Percentiles rank a stretch among this genome's conserved stretches.
Conservation (phyloP, 371 early-diverging fungal species). For the Apophysomyces elegans region DNA sequence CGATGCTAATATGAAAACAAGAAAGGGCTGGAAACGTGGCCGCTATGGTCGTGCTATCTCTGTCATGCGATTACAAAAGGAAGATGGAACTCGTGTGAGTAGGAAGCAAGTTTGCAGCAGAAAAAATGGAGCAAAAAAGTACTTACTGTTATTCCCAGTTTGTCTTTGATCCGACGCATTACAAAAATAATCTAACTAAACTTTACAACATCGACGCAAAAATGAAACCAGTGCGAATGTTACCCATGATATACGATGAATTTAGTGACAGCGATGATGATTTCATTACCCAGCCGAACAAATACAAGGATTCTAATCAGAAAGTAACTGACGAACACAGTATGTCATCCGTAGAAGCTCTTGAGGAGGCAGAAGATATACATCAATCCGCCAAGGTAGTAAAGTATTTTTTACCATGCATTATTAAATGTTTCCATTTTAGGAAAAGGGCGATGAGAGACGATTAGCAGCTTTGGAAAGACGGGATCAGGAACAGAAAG, state of each 20-base stretch:
- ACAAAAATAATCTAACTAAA: constrained; percentile 73
- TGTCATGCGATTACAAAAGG: constrained; percentile 65
- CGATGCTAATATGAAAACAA: constrained; percentile 67
- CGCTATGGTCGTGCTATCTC: constrained; percentile 78
- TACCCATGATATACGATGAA: constrained; percentile 53
- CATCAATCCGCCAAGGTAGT: constrained; percentile 4
- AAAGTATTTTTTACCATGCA: neutral
- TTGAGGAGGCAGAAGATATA: constrained; percentile 16
- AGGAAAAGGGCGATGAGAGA: constrained; percentile 30
- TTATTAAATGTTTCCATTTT: neutral
- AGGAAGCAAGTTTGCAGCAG: neutral
- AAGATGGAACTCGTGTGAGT: constrained; percentile 52
- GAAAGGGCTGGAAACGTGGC: constrained; percentile 76
- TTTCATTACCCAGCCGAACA: constrained; percentile 17
- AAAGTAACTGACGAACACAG: neutral
- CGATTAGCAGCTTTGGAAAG: constrained; percentile 41
- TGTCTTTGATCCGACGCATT: constrained; percentile 73
- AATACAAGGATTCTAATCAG: neutral
- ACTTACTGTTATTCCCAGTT: constrained; percentile 34
- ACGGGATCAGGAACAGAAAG: constrained; percentile 26
- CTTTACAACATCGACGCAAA: constrained; percentile 55
- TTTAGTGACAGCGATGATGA: constrained; percentile 32
- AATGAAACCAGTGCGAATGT: constrained; percentile 44
- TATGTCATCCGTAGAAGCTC: constrained; percentile 7
- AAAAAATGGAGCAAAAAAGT: neutral